Evolutionary conservation across 2,329 filamentous ascomycete species (phyloP).

Genomic region (Aspergillus ochraceoroseus): DNA sequence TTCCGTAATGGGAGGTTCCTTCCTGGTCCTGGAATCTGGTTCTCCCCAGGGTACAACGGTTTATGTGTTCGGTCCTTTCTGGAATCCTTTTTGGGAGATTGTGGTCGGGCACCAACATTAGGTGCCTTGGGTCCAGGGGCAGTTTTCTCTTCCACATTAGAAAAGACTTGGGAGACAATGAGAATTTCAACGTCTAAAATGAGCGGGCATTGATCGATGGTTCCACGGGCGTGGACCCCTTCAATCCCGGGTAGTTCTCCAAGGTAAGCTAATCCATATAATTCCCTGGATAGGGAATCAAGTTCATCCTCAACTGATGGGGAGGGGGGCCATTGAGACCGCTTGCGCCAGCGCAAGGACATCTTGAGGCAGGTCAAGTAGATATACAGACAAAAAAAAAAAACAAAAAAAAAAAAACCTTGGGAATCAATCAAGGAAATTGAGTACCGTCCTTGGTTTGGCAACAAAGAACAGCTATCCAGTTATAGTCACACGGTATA

Average conservation of each 20-base stretch:
- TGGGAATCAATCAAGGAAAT: slow-evolving; percentile 1
- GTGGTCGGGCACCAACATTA: slow-evolving; percentile 27
- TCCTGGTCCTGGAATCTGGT: slow-evolving; percentile 6
- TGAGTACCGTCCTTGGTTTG: slow-evolving; percentile 7
- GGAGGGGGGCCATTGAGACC: slow-evolving; percentile 40
- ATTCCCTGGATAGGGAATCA: slow-evolving; percentile 41
- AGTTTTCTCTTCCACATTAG: slow-evolving; percentile 18
- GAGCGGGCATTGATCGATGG: slow-evolving; percentile 45
- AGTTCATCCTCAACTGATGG: slow-evolving; percentile 45
- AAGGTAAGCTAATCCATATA: slow-evolving; percentile 30
- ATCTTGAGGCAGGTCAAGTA: slow-evolving; percentile 15
- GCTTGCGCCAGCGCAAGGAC: slow-evolving; percentile 27
- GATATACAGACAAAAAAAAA: slow-evolving; percentile 12
- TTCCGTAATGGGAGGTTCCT: slow-evolving; percentile 8
- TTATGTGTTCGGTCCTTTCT: slow-evolving; percentile 20
- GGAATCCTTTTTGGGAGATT: slow-evolving; percentile 23
- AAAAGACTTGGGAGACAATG: slow-evolving; percentile 13
- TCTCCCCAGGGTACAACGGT: slow-evolving; percentile 10
- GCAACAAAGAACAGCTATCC: slow-evolving; percentile 18
- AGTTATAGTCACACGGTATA: slow-evolving; percentile 20
- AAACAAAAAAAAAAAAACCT: slow-evolving; percentile 10
- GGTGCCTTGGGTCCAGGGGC: slow-evolving; percentile 25
- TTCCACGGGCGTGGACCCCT: slow-evolving; percentile 36
- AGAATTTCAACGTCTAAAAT: slow-evolving; percentile 30
- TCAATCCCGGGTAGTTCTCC: slow-evolving; percentile 32